phyloP scores from a whole-genome alignment of 345 rosid species.

The Trapa bicornis region DNA sequence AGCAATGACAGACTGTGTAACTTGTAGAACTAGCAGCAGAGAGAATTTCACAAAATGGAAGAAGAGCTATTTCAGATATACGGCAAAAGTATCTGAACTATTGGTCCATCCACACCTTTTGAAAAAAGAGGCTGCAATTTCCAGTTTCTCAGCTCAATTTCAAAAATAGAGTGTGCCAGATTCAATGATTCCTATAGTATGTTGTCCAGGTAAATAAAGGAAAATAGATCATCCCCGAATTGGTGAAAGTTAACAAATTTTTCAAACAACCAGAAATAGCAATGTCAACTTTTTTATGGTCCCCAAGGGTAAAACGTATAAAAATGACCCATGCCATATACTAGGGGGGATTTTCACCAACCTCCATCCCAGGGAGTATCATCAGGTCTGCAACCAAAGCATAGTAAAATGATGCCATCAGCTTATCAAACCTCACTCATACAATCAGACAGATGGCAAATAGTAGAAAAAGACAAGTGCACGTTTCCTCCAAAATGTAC shows the following conservation, averaged over 20 bases:
- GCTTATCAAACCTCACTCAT: not conserved
- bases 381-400: constrained; percentile 34
- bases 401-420: not conserved
- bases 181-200: not conserved
- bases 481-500: constrained; percentile 13
- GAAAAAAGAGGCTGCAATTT: not conserved
- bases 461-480: not conserved
- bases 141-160: not conserved
- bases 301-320: not conserved
- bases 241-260: not conserved
- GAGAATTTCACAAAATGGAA: not conserved
- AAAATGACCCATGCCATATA: not conserved
- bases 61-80: not conserved
- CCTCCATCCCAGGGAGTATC: constrained; percentile 47
- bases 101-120: not conserved
- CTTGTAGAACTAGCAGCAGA: not conserved
- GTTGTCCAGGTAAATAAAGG: not conserved
- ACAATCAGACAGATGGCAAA: not conserved
- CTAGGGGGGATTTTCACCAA: not conserved
- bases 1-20: not conserved
- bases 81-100: not conserved
- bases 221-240: not conserved
- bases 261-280: not conserved
- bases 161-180: not conserved
- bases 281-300: not conserved